A percentile compares a stretch with the other conserved stretches of the same genome.
Evolutionary conservation across 2,329 filamentous ascomycete genomes (phyloP).

Genomic region (Parasarocladium wereldwijsianum): DNA sequence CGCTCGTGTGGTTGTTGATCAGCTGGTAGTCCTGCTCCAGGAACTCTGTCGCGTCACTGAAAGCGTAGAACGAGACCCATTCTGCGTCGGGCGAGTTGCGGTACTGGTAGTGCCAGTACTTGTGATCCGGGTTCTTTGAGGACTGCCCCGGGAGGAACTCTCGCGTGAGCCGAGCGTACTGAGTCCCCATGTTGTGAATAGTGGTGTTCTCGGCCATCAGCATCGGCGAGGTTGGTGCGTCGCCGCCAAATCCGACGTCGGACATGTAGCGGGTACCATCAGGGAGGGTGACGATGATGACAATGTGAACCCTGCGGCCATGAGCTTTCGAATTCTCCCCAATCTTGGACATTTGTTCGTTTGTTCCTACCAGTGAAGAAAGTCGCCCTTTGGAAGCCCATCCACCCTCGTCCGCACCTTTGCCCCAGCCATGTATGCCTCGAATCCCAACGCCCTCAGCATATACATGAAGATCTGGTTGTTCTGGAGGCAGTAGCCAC

Average conservation of each 20-base stretch:
- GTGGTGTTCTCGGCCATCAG: slow-evolving; percentile 29
- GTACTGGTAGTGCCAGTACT: slow-evolving; percentile 50
- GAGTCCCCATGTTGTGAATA: slow-evolving; percentile 34
- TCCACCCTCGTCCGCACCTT: slow-evolving; percentile 26
- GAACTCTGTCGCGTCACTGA: slow-evolving; percentile 48
- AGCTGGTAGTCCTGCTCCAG: slow-evolving; percentile 43
- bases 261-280: slow-evolving; percentile 33
- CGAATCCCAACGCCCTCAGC: slow-evolving; percentile 34
- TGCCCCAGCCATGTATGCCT: slow-evolving; percentile 40
- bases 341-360: background rate
- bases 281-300: slow-evolving; percentile 43
- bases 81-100: slow-evolving; percentile 27
- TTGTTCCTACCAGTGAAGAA: slow-evolving; percentile 26
- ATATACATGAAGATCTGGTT: slow-evolving; percentile 39
- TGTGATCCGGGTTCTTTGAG: slow-evolving; percentile 20
- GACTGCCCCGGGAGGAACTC: slow-evolving; percentile 31
- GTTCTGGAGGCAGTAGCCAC: slow-evolving; percentile 48
- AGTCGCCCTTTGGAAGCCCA: slow-evolving; percentile 25
- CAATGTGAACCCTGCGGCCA: slow-evolving; percentile 33
- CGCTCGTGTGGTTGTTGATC: slow-evolving; percentile 42
- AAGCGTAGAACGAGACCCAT: slow-evolving; percentile 51
- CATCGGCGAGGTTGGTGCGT: slow-evolving; percentile 43
- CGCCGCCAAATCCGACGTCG: slow-evolving; percentile 52
- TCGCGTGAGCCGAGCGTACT: slow-evolving; percentile 38
- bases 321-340: slow-evolving; percentile 7